These are phyloP conservation scores for Candida stauntonica DNA, from an alignment of 805 yeast genomes.

Conservation along the genomic window DNA sequence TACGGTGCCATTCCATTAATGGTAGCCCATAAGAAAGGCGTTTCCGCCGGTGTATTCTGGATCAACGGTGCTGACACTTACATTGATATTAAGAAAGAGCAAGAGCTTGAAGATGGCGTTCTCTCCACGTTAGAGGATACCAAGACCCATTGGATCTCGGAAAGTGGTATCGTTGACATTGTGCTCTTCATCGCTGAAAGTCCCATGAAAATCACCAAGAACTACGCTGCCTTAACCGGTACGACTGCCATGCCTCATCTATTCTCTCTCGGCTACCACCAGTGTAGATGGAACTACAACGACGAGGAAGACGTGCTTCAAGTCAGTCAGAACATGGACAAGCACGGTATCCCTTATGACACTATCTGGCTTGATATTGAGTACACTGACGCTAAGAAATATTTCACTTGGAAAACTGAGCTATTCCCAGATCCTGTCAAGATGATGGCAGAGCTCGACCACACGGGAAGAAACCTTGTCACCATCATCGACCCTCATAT, in stretches of 20 bases:
- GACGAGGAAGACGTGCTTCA: constrained; percentile 81
- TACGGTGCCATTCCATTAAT: constrained; percentile 92
- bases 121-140: constrained; percentile 24
- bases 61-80: constrained; percentile 89
- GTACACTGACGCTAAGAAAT: constrained; percentile 80
- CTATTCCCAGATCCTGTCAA: constrained; percentile 69
- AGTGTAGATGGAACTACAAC: constrained; percentile 96
- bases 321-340: constrained; percentile 67
- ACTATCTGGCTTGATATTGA: constrained; percentile 94
- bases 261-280: constrained; percentile 87
- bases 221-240: constrained; percentile 73
- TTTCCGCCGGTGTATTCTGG: constrained; percentile 83
- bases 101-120: constrained; percentile 15
- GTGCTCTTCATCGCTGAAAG: constrained; percentile 59
- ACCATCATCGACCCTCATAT: constrained; percentile 91
- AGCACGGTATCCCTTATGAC: constrained; percentile 75
- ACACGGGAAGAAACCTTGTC: constrained; percentile 75
- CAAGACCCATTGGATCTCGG: constrained; percentile 89
- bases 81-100: constrained; percentile 56
- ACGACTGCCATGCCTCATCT: constrained; percentile 65
- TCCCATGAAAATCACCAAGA: constrained; percentile 49
- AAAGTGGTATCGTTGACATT: constrained; percentile 78
- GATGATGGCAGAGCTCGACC: constrained; percentile 62
- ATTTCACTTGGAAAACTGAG: constrained; percentile 84
- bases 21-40: constrained; percentile 56